These are phyloP conservation scores for Cladosporium sp. DNA, from an alignment of 2,329 filamentous ascomycete genomes.

Conservation along the genomic window DNA sequence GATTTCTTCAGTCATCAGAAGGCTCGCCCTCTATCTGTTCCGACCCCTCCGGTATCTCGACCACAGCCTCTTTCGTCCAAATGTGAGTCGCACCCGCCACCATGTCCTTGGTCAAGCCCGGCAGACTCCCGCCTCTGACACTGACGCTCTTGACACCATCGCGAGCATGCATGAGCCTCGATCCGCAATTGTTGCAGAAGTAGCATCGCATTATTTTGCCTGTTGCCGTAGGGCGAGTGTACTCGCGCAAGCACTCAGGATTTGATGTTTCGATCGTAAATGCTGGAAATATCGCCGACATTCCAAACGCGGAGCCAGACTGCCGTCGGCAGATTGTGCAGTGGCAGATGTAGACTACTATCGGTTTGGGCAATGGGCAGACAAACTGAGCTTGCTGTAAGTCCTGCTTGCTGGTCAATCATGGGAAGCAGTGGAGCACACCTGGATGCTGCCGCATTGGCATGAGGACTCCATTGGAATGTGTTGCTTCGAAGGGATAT, in stretches of 20 bases:
- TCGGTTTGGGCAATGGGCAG: constrained; percentile 13
- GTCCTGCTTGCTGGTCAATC: not conserved
- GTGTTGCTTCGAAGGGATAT: not conserved
- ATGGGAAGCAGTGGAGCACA: not conserved
- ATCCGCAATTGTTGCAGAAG: constrained; percentile 18
- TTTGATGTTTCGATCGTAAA: constrained; percentile 9
- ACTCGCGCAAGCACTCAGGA: constrained; percentile 5
- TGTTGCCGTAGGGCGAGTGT: constrained; percentile 1
- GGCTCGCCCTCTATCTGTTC: constrained; percentile 13
- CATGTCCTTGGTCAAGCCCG: constrained; percentile 11
- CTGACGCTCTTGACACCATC: constrained; percentile 11
- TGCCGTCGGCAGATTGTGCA: constrained; percentile 22
- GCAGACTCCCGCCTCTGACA: constrained; percentile 15
- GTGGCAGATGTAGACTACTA: constrained; percentile 21
- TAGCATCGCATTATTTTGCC: constrained; percentile 9
- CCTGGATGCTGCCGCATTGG: constrained; percentile 19
- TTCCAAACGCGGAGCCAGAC: constrained; percentile 21
- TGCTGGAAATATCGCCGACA: constrained; percentile 19
- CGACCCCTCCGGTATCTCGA: constrained; percentile 9
- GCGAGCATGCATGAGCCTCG: constrained; percentile 15
- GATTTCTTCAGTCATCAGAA: constrained; percentile 11
- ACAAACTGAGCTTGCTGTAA: constrained; percentile 4
- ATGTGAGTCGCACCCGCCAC: constrained; percentile 16
- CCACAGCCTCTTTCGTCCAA: constrained; percentile 17
- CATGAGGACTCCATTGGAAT: constrained; percentile 15